A percentile compares a stretch with the other conserved stretches of the same genome.
Evolutionary conservation across 2,329 filamentous ascomycete genomes (phyloP).

Genomic region (Ophidiomyces ophidiicola): DNA sequence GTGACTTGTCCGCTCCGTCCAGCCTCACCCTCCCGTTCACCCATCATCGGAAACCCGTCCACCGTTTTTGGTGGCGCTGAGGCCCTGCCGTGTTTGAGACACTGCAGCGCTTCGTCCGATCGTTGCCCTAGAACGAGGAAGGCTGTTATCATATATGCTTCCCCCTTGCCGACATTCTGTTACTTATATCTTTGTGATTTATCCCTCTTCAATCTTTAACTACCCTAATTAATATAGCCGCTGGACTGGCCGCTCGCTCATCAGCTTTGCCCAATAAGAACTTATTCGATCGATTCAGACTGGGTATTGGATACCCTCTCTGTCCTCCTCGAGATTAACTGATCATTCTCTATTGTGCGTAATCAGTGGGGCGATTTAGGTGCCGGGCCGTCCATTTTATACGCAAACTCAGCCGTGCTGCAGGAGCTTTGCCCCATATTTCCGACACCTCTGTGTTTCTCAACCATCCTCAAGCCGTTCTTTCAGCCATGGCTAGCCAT

Average conservation of each 20-base stretch:
- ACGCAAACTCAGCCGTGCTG: slow-evolving; percentile 60
- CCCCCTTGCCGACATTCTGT: background rate
- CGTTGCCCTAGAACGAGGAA: slow-evolving; percentile 8
- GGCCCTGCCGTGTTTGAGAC: slow-evolving; percentile 36
- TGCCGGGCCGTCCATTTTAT: slow-evolving; percentile 11
- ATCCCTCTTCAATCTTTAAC: slow-evolving; percentile 8
- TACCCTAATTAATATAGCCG: slow-evolving; percentile 28
- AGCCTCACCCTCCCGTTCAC: slow-evolving; percentile 10
- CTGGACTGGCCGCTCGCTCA: slow-evolving; percentile 36
- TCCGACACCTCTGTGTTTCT: slow-evolving; percentile 1
- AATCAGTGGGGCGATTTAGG: slow-evolving; percentile 12
- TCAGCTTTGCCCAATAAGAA: slow-evolving; percentile 17
- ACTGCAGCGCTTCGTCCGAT: slow-evolving; percentile 26
- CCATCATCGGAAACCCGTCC: slow-evolving; percentile 2
- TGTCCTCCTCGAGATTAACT: background rate
- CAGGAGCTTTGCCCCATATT: slow-evolving; percentile 46
- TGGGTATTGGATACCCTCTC: slow-evolving; percentile 8
- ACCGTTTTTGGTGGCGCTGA: slow-evolving; percentile 7
- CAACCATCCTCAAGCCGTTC: slow-evolving; percentile 2
- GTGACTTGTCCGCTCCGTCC: slow-evolving; percentile 12
- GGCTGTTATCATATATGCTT: slow-evolving; percentile 2
- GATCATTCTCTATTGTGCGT: background rate
- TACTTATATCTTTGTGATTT: slow-evolving; percentile 12
- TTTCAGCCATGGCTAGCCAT: slow-evolving; percentile 46
- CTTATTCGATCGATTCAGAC: slow-evolving; percentile 6